Conservation (phyloP, 1,284 basidiomycete species). For the Quambalaria eucalypti region DNA sequence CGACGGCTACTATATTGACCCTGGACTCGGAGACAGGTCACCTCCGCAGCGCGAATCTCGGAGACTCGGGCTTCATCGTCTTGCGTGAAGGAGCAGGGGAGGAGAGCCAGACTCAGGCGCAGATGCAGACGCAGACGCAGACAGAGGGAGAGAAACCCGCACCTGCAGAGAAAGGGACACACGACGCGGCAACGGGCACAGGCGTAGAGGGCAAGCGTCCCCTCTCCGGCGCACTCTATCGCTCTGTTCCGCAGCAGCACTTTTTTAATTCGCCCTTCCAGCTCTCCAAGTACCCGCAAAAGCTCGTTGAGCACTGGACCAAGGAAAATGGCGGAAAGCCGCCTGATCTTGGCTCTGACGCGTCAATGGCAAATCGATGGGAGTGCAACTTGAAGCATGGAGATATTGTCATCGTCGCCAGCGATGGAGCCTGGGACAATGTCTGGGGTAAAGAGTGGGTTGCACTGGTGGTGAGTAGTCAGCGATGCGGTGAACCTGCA, state of each 20-base stretch:
- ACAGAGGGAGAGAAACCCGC: too few relatives aligned
- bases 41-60: constrained; percentile 75
- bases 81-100: constrained; percentile 47
- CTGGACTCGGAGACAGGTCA: constrained; percentile 66
- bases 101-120: background rate
- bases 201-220: background rate
- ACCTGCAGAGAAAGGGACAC: too few relatives aligned
- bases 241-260: constrained; percentile 33
- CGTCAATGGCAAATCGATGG: constrained; percentile 27
- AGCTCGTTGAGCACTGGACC: constrained; percentile 12
- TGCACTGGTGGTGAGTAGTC: background rate
- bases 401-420: constrained; percentile 52
- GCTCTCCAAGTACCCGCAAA: constrained; percentile 25
- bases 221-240: constrained; percentile 22
- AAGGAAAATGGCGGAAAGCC: constrained; percentile 20
- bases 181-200: constrained; percentile 1
- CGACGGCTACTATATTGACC: constrained; percentile 71
- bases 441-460: constrained; percentile 51
- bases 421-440: constrained; percentile 79
- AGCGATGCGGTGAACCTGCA: too few relatives aligned
- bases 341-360: constrained; percentile 14
- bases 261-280: constrained; percentile 45
- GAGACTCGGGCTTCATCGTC: constrained; percentile 74
- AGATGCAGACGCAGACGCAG: background rate
- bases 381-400: constrained; percentile 30